Percentiles rank a stretch among this genome's conserved stretches.
These are phyloP conservation scores for Hyphopichia burtonii DNA, from an alignment of 1,139 yeast genomes.

Conservation along the genomic window DNA sequence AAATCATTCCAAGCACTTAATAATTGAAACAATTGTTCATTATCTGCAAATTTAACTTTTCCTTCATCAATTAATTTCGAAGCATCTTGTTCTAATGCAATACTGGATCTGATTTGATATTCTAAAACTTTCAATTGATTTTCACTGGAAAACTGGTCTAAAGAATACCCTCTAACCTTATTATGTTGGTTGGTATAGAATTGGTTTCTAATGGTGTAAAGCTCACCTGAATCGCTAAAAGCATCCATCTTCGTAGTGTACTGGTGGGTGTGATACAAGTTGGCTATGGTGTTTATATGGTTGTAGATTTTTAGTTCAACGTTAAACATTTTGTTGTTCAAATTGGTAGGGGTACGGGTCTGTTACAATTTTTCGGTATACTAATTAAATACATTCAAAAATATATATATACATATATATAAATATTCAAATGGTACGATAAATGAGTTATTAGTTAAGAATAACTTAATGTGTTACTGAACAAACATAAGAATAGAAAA, in stretches of 20 bases:
- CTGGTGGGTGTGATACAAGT: too few relatives aligned
- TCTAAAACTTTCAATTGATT: constrained; percentile 41
- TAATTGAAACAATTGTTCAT: constrained; percentile 37
- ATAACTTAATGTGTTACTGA: background rate
- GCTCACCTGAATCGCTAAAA: constrained; percentile 42
- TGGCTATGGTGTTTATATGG: too few relatives aligned
- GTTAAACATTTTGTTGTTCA: background rate
- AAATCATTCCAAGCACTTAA: constrained; percentile 46
- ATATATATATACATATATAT: background rate
- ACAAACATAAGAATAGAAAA: background rate
- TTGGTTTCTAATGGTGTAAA: constrained; percentile 45
- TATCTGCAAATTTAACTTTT: constrained; percentile 34
- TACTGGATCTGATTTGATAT: constrained; percentile 42
- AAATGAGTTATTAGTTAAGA: background rate
- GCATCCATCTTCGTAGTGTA: constrained; percentile 27
- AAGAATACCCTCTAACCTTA: constrained; percentile 31
- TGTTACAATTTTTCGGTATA: background rate
- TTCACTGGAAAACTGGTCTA: constrained; percentile 36
- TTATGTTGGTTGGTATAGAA: constrained; percentile 48
- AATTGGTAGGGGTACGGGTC: background rate
- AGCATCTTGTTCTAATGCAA: constrained; percentile 43
- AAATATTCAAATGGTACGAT: background rate
- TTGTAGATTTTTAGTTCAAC: too few relatives aligned
- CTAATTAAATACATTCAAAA: background rate
- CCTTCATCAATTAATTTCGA: constrained; percentile 39